These are phyloP conservation scores for Cyclocybe aegerita DNA, from an alignment of 768 basidiomycete species.

Conservation along the genomic window DNA sequence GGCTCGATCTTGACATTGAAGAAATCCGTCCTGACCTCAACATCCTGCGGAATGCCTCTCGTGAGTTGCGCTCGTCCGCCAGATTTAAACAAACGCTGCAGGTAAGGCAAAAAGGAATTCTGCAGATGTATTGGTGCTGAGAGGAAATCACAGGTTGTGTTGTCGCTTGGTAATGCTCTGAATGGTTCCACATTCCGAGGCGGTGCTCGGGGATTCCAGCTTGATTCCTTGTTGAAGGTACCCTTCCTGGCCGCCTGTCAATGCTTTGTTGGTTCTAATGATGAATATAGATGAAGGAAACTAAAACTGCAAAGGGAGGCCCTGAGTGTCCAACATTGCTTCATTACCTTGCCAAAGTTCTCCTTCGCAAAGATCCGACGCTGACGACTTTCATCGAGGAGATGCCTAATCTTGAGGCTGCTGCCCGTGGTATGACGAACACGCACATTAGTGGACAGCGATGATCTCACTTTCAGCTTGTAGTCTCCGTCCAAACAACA, in stretches of 20 bases:
- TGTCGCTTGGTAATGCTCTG: slow-evolving; percentile 78
- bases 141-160: slow-evolving; percentile 49
- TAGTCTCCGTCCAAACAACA: slow-evolving; percentile 76
- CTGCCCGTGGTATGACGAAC: slow-evolving; percentile 63
- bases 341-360: slow-evolving; percentile 81
- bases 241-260: neutral
- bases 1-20: slow-evolving; percentile 77
- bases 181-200: slow-evolving; percentile 86
- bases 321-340: slow-evolving; percentile 83
- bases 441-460: neutral
- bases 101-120: slow-evolving; percentile 33
- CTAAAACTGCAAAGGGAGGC: slow-evolving; percentile 67
- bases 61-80: slow-evolving; percentile 61
- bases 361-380: slow-evolving; percentile 65
- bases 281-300: slow-evolving; percentile 69
- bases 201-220: slow-evolving; percentile 79
- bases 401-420: slow-evolving; percentile 77
- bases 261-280: neutral
- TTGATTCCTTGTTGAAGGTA: slow-evolving; percentile 83
- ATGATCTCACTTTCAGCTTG: neutral
- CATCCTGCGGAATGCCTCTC: slow-evolving; percentile 66
- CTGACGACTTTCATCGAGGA: slow-evolving; percentile 78
- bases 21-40: slow-evolving; percentile 83
- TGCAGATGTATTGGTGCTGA: neutral
- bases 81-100: slow-evolving; percentile 72